phyloP scores from a whole-genome alignment of 202 grass and related monocot genomes.

The Eragrostis tef region DNA sequence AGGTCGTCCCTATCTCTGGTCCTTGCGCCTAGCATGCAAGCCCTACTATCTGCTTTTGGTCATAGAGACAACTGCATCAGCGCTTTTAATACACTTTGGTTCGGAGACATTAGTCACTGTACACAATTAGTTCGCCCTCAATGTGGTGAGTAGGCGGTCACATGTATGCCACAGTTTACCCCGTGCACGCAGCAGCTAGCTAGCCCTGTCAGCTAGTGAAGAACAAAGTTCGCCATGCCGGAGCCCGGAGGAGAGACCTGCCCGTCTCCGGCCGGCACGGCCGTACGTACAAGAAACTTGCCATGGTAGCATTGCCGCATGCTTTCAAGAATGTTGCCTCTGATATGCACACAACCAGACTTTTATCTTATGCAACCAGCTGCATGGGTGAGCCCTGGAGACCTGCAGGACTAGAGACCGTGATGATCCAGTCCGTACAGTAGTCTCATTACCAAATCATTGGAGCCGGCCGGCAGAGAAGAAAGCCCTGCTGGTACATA shows the following conservation, averaged over 20 bases:
- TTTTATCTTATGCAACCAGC: background rate
- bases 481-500: no score
- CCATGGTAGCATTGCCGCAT: background rate
- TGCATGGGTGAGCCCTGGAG: no score
- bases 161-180: background rate
- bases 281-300: background rate
- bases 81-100: constrained; percentile 18
- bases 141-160: constrained; percentile 13
- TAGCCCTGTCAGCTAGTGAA: background rate
- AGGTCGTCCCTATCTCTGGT: background rate
- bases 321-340: background rate
- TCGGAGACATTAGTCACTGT: constrained; percentile 16
- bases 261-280: constrained; percentile 26
- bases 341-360: no score
- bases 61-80: background rate
- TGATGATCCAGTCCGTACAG: background rate
- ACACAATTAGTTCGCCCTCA: constrained; percentile 33
- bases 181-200: background rate
- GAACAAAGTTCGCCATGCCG: background rate
- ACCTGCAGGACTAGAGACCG: no score
- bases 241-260: constrained; percentile 39
- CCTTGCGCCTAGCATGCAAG: background rate
- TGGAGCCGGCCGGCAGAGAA: background rate
- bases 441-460: background rate
- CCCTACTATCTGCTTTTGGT: background rate